Evolutionary conservation across 2,329 filamentous ascomycete genomes (phyloP).

Genomic region (Chalaropsis ovoidea): DNA sequence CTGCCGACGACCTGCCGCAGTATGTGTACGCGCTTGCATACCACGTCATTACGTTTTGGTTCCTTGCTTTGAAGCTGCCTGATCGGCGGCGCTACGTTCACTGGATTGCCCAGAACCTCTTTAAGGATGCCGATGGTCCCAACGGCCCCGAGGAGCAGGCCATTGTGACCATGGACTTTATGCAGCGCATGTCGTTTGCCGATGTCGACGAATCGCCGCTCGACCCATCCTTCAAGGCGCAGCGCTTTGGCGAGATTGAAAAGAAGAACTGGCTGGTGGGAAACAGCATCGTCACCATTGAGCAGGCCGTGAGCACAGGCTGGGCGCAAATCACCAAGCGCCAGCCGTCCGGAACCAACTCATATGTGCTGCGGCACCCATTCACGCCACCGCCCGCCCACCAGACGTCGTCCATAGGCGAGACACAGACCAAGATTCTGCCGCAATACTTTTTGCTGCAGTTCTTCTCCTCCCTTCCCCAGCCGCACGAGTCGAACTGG

Average conservation of each 20-base stretch:
- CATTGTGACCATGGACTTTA: slow-evolving; percentile 85
- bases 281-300: slow-evolving; percentile 62
- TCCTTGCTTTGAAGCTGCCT: slow-evolving; percentile 73
- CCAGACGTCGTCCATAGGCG: slow-evolving; percentile 36
- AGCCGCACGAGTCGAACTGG: slow-evolving; percentile 48
- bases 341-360: slow-evolving; percentile 58
- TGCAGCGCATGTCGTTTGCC: slow-evolving; percentile 78
- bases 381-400: slow-evolving; percentile 49
- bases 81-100: slow-evolving; percentile 76
- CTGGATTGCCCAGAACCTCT: slow-evolving; percentile 83
- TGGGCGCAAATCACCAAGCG: slow-evolving; percentile 62
- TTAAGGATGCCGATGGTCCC: slow-evolving; percentile 62
- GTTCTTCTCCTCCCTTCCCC: slow-evolving; percentile 53
- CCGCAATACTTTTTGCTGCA: slow-evolving; percentile 65
- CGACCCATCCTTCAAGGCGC: slow-evolving; percentile 54
- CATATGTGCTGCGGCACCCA: slow-evolving; percentile 50
- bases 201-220: slow-evolving; percentile 68
- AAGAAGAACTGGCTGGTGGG: slow-evolving; percentile 64
- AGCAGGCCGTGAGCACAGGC: slow-evolving; percentile 56
- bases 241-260: slow-evolving; percentile 54
- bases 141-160: slow-evolving; percentile 81
- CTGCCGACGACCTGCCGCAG: slow-evolving; percentile 67
- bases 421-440: slow-evolving; percentile 51
- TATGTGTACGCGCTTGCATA: slow-evolving; percentile 92
- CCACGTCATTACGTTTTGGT: slow-evolving; percentile 96